Conservation (phyloP, 306 rosid species). For the Vigna angularis region DNA sequence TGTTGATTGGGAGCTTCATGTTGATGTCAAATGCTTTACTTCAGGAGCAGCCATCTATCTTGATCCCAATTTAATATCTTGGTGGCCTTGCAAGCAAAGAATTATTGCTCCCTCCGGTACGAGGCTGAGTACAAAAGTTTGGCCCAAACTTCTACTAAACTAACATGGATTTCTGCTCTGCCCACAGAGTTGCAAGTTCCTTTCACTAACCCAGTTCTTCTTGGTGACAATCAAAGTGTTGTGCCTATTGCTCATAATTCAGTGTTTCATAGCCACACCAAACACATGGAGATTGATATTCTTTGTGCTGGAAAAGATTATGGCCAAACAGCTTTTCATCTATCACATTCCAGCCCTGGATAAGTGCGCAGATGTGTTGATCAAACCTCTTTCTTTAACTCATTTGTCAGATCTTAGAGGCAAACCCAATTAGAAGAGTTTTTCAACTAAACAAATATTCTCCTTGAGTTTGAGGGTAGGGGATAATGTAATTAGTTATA, state of each 20-base stretch:
- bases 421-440: too few relatives aligned
- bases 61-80: neutral
- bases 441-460: too few relatives aligned
- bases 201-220: neutral
- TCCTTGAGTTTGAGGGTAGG: too few relatives aligned
- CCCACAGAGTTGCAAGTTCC: neutral
- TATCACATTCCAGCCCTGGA: neutral
- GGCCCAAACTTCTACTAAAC: neutral
- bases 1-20: too few relatives aligned
- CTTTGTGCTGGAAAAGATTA: too few relatives aligned
- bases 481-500: too few relatives aligned
- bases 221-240: neutral
- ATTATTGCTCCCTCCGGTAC: neutral
- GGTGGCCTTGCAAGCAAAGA: neutral
- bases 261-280: neutral
- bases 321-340: neutral
- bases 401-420: too few relatives aligned
- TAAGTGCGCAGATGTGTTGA: neutral
- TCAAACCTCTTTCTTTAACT: too few relatives aligned
- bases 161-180: neutral
- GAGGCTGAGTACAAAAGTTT: neutral
- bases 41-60: neutral
- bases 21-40: neutral
- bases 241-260: neutral
- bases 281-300: neutral